Evolutionary conservation across 441 rosid species (phyloP).

Genomic region (Omphalea diandra): DNA sequence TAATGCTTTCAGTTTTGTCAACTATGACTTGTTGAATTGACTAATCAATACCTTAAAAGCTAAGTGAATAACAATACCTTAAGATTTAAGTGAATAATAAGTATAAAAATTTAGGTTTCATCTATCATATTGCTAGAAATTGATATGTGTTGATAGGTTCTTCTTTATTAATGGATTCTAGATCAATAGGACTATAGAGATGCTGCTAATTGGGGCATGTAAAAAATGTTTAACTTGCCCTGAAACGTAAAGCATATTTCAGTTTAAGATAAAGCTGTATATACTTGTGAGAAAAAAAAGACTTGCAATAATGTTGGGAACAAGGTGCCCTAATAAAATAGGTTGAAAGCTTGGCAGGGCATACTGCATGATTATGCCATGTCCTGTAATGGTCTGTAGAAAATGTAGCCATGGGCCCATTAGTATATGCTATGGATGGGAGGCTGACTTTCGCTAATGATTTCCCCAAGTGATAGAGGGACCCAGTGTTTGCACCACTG

Average conservation of each 20-base stretch:
- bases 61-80: no score
- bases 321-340: slow-evolving; percentile 3
- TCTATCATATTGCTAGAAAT: not conserved
- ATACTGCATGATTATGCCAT: not conserved
- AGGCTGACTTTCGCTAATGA: not conserved
- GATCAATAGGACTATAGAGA: no score
- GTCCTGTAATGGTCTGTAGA: not conserved
- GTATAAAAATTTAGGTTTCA: not conserved
- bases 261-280: not conserved
- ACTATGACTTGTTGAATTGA: not conserved
- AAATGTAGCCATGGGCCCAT: not conserved
- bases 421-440: not conserved
- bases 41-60: not conserved
- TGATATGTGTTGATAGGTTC: not conserved
- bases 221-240: not conserved
- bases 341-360: not conserved
- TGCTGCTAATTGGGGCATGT: not conserved
- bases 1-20: not conserved
- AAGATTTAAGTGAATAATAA: no score
- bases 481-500: not conserved
- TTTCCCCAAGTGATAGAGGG: no score
- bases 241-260: not conserved
- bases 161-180: not conserved
- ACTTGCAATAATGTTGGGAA: not conserved
- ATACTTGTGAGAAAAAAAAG: not conserved